Percentiles rank a stretch among this genome's conserved stretches.
phyloP scores from a whole-genome alignment of 192 early-diverging fungal genomes.

The Pilaira anomala region DNA sequence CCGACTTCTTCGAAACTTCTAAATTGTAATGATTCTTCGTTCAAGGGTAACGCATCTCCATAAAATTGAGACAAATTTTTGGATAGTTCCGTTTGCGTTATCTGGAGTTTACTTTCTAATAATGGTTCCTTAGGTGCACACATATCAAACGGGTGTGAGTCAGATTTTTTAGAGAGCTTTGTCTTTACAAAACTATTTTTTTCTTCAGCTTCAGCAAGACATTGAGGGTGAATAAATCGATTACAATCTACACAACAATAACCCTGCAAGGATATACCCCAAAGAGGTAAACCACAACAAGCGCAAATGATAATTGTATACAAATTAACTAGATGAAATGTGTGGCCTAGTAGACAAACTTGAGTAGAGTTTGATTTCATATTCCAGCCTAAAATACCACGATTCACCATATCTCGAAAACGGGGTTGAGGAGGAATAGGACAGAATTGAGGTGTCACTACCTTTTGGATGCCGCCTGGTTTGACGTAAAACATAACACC shows the following conservation, averaged over 20 bases:
- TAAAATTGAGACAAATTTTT: conserved; percentile 4
- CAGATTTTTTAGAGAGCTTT: background rate
- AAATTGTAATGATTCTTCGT: conserved; percentile 13
- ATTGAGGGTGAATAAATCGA: conserved; percentile 46
- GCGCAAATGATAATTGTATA: conserved; percentile 52
- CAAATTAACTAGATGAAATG: conserved; percentile 50
- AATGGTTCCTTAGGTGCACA: conserved; percentile 20
- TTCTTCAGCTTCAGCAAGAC: conserved; percentile 21
- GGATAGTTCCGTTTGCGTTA: conserved; percentile 23
- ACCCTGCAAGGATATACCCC: conserved; percentile 54
- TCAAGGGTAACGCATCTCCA: conserved; percentile 5
- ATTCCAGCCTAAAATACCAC: background rate
- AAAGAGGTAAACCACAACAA: conserved; percentile 48
- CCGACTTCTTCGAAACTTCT: conserved; percentile 36
- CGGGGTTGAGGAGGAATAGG: conserved; percentile 25
- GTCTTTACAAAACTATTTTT: background rate
- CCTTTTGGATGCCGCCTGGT: conserved; percentile 38
- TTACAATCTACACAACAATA: conserved; percentile 51
- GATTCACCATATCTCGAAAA: conserved; percentile 7
- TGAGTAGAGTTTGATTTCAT: conserved; percentile 2
- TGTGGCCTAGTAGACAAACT: conserved; percentile 35
- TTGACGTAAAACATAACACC: conserved; percentile 36
- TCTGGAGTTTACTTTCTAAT: conserved; percentile 33
- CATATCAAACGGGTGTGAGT: background rate
- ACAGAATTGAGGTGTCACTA: conserved; percentile 45